These are phyloP conservation scores for Vitis hybrid DNA, from an alignment of 177 flowering plant species.

Conservation along the genomic window DNA sequence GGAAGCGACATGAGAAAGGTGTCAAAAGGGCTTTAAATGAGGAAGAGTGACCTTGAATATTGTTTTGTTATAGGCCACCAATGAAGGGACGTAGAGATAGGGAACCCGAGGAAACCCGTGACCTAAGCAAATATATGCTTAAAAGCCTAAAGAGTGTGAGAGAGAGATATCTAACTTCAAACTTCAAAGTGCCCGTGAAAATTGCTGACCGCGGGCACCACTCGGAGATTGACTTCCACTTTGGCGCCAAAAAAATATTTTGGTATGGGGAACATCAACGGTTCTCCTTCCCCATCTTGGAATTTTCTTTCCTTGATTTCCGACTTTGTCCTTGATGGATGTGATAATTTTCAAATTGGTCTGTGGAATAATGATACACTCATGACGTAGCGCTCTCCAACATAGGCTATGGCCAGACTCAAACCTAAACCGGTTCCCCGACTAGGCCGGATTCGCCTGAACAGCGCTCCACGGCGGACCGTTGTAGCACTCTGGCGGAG, in stretches of 20 bases:
- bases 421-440: too few species aligned
- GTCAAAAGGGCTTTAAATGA: not conserved
- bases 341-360: too few species aligned
- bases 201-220: constrained; percentile 39
- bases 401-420: too few species aligned
- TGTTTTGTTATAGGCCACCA: too few species aligned
- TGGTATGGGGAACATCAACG: constrained; percentile 8
- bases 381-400: too few species aligned
- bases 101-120: constrained; percentile 57
- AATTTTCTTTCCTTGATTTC: too few species aligned
- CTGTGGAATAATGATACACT: too few species aligned
- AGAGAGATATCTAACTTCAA: not conserved
- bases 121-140: constrained; percentile 27
- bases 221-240: constrained; percentile 17
- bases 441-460: too few species aligned
- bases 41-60: not conserved
- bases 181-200: constrained; percentile 25
- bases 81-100: constrained; percentile 19
- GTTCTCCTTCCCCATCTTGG: not conserved
- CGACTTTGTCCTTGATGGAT: too few species aligned
- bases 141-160: not conserved
- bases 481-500: too few species aligned
- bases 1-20: constrained; percentile 12
- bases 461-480: too few species aligned
- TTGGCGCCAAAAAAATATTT: constrained; percentile 32